These are phyloP conservation scores for Viola odorata DNA, from an alignment of 345 rosid species.

Conservation along the genomic window DNA sequence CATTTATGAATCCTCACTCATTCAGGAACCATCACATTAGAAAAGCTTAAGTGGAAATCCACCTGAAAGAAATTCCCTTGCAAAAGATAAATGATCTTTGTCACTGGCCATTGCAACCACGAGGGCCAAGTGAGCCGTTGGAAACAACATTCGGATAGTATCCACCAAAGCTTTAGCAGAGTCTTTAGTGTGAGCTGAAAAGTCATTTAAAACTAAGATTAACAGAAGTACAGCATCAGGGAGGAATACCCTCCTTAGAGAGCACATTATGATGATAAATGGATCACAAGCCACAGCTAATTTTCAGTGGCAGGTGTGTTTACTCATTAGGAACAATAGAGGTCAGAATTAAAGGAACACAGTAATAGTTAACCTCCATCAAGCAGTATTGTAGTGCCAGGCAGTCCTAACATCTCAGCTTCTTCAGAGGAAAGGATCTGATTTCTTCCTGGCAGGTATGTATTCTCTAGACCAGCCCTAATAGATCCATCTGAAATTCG, in stretches of 20 bases:
- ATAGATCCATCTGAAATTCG: slow-evolving; percentile 59
- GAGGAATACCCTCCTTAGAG: neutral
- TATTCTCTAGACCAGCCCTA: slow-evolving; percentile 61
- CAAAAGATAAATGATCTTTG: slow-evolving; percentile 81
- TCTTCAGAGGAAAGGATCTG: slow-evolving; percentile 61
- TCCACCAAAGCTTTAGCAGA: slow-evolving; percentile 76
- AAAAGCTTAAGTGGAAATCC: neutral
- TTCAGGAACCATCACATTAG: too few species aligned
- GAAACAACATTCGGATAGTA: slow-evolving; percentile 47
- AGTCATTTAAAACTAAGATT: neutral
- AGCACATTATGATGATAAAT: neutral
- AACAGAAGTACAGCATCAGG: neutral
- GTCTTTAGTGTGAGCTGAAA: slow-evolving; percentile 85
- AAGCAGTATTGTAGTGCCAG: slow-evolving; percentile 60
- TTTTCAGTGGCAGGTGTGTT: neutral
- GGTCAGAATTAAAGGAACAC: neutral
- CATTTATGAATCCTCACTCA: neutral
- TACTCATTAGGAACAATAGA: neutral
- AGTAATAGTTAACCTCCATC: slow-evolving; percentile 65
- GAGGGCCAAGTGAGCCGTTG: slow-evolving; percentile 43
- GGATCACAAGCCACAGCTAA: neutral
- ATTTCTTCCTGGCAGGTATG: slow-evolving; percentile 75
- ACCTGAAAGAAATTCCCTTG: slow-evolving; percentile 75
- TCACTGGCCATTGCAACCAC: slow-evolving; percentile 91
- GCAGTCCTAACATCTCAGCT: slow-evolving; percentile 52